These are phyloP conservation scores for Fomitopsis betulina DNA, from an alignment of 1,284 basidiomycete species.

Conservation along the genomic window DNA sequence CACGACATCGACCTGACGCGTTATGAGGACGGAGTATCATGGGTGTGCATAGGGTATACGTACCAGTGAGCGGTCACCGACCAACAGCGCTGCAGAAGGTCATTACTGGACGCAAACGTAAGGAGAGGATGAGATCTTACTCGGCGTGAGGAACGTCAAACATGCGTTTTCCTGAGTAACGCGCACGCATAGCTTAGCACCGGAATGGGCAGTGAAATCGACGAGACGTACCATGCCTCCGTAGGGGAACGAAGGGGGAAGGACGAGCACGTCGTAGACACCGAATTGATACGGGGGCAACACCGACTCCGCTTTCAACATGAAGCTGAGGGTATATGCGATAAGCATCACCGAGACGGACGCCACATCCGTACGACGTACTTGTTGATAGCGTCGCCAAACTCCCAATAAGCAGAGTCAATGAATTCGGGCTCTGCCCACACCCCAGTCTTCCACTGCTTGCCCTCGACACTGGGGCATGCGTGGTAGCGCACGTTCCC, in stretches of 20 bases:
- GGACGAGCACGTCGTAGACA: constrained; percentile 88
- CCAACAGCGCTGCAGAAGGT: constrained; percentile 56
- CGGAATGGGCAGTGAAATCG: background rate
- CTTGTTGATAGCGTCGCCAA: constrained; percentile 79
- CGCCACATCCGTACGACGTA: constrained; percentile 23
- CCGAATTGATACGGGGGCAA: constrained; percentile 81
- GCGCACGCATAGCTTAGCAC: constrained; percentile 2
- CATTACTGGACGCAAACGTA: background rate
- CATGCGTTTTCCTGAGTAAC: constrained; percentile 70
- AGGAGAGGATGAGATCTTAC: constrained; percentile 28
- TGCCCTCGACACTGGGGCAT: constrained; percentile 57
- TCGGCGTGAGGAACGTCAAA: constrained; percentile 85
- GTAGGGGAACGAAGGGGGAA: constrained; percentile 93
- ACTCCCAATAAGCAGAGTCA: constrained; percentile 83
- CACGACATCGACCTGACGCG: constrained; percentile 58
- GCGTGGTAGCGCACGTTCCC: constrained; percentile 78
- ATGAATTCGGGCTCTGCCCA: constrained; percentile 89
- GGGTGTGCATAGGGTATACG: background rate
- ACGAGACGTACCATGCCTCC: constrained; percentile 67
- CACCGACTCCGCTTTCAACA: constrained; percentile 73
- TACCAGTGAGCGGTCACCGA: constrained; percentile 81
- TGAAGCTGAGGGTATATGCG: constrained; percentile 44
- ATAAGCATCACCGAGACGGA: background rate
- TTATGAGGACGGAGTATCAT: background rate
- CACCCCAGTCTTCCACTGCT: constrained; percentile 76